Evolutionary conservation across 1,284 basidiomycete genomes (phyloP), one percentile per base, ranked within the genome.

Genomic region (Cutaneotrichosporon cutaneum): DNA sequence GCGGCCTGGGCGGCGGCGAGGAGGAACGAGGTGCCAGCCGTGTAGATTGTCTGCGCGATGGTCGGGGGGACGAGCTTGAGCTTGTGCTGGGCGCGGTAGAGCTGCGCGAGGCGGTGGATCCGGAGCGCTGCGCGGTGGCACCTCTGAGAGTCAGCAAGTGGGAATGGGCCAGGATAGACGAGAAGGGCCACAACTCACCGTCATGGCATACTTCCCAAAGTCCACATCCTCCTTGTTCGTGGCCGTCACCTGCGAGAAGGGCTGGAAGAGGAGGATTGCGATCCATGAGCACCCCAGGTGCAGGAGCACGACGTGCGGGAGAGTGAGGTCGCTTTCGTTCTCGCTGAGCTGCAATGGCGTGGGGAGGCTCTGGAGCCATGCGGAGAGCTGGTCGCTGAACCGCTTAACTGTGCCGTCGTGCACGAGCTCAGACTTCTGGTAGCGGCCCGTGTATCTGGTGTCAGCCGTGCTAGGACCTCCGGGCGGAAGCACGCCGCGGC

Each of bases 261-360:
- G 86, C 0, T 86, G 82, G 66, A 87, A 86, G 0, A 89, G 82
- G 7, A 88, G 80, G 42, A 88, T 85, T 56, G 84, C 81, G 8
- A 85, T 78, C 86, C 86, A 88, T 77, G 85, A 84, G 70, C 86
- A 86, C 1, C 83, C 81, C 27, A 87, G 75, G 67, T 88, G 86
- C 60, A 88, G 77, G 81, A 85, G 86, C 4, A 88, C 74, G 30
- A 85, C 81, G 59, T 88, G 86, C 0, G 87, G 86, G 0, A 85
- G 82, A 2, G 85, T 82, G 11, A 80, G 82, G 8, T 79, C 76
- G 7, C 54, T 62, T 26, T 82, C 83, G 21, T 83, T 81, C 36
- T 82, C 75, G 4, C 83, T 83, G 30, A 88, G 77, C 18, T 63
- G 55, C 13, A 78, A 58, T 30, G 86, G 82, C 0, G 83, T 75